Base-by-base conservation (phyloP, 805 yeast genomes). In the Myxozyma nipponensis region DNA sequence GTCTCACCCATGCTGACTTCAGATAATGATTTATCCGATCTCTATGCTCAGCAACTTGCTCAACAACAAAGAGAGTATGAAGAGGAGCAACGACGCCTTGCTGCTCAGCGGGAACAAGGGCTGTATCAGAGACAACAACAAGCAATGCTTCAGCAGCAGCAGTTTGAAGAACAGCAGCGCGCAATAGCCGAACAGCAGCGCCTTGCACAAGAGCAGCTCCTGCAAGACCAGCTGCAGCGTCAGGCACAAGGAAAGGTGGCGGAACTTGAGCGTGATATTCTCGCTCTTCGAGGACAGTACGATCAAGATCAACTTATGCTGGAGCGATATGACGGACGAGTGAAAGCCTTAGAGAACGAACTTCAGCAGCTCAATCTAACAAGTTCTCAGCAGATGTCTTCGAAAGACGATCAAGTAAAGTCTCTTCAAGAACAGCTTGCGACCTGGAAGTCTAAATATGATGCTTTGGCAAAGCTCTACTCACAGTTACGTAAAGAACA, bases 401-500 rank as follows among this genome's bases (percentile, higher is more conserved):
- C 89, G 3, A 87, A 85, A 61, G 88, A 86, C 59, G 93, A 86
- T 55, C 82, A 83, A 61, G 70, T 86, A 42, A 75, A 68, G 47
- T 74, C 77, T 47, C 66, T 87, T 41, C 88, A 84, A 62, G 90
- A 86, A 47, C 95, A 89, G 67, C 75, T 85, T 38, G 72, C 67
- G 24, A 77, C 78, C 54, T 90, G 96, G 95, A 81, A 86, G 55
- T 79, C 78, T 47, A 90, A 90, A 70, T 90, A 90, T 68, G 96
- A 89, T 63, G 77, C 93, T 0, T 74, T 90, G 56, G 96, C 96
- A 4, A 87, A 87, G 63, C 73, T 90, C 57, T 90, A 90, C 67
- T 83, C 95, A 1, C 96, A 89, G 69, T 73, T 90, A 60, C 83
- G 97, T 64, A 95, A 86, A 68, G 97, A 90, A 68, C 96, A 90